Conservation (phyloP, 2,329 filamentous ascomycete genomes). For the Epicoccum sorghinum region DNA sequence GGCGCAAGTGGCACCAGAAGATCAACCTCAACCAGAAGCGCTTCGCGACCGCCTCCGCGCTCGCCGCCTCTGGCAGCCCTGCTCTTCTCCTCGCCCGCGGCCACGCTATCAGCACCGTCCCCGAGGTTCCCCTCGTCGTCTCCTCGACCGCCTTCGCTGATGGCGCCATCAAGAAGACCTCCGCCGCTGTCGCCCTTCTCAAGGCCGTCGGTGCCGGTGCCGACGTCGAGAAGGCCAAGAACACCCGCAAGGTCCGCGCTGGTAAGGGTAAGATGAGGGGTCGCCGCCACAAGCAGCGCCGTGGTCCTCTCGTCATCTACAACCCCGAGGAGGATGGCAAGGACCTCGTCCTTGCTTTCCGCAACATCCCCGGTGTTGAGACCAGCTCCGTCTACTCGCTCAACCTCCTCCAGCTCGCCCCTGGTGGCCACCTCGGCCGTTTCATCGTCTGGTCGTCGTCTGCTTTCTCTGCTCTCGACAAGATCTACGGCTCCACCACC, state of each 20-base stretch:
- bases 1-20: slow-evolving; percentile 99
- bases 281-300: slow-evolving; percentile 96
- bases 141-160: slow-evolving; percentile 87
- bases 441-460: slow-evolving; percentile 99
- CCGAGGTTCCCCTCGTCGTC: slow-evolving; percentile 96
- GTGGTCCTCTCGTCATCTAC: slow-evolving; percentile 97
- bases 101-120: slow-evolving; percentile 89
- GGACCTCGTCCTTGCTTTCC: slow-evolving; percentile 91
- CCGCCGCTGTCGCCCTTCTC: slow-evolving; percentile 83
- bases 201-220: slow-evolving; percentile 87
- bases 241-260: slow-evolving; percentile 94
- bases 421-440: slow-evolving; percentile 97
- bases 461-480: slow-evolving; percentile 95
- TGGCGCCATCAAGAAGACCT: slow-evolving; percentile 83
- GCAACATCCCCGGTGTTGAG: slow-evolving; percentile 99
- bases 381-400: slow-evolving; percentile 90
- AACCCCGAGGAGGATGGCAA: slow-evolving; percentile 94
- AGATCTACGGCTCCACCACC: slow-evolving; percentile 94
- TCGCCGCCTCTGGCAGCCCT: slow-evolving; percentile 94
- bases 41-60: slow-evolving; percentile 95
- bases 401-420: slow-evolving; percentile 98
- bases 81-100: slow-evolving; percentile 96
- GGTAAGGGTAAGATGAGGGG: slow-evolving; percentile 99
- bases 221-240: slow-evolving; percentile 94
- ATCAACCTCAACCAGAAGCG: slow-evolving; percentile 99